Percentiles rank a stretch among this genome's conserved stretches.
Conservation (phyloP, 139 green algal species). For the Pleodorina starrii region DNA sequence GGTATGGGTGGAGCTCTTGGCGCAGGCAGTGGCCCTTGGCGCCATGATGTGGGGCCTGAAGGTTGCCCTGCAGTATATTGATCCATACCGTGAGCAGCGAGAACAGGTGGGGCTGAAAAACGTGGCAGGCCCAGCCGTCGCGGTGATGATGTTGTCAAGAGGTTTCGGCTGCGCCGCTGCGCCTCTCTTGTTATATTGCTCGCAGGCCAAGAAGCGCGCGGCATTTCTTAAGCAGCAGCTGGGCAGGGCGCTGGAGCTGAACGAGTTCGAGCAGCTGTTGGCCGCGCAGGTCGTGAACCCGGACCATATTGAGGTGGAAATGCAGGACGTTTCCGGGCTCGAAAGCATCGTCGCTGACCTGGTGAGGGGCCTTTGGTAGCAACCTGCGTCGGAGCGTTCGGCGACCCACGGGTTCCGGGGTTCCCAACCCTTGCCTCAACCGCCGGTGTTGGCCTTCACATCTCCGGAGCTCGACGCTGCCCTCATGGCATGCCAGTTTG, state of each 20-base stretch:
- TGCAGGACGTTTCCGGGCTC: slow-evolving; percentile 84
- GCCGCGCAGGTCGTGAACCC: slow-evolving; percentile 87
- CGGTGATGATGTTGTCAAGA: too few relatives aligned
- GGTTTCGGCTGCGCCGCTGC: too few relatives aligned
- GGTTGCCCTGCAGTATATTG: slow-evolving; percentile 64
- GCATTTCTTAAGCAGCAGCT: slow-evolving; percentile 59
- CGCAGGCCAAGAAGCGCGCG: slow-evolving; percentile 64
- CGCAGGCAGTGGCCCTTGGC: slow-evolving; percentile 51
- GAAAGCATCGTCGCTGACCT: slow-evolving; percentile 78
- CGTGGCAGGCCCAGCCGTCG: too few relatives aligned
- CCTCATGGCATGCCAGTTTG: too few relatives aligned
- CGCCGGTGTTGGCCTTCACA: too few relatives aligned
- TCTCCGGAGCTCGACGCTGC: too few relatives aligned
- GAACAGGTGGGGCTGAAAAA: slow-evolving; percentile 46
- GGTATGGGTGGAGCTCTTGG: slow-evolving; percentile 43
- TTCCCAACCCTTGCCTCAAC: too few relatives aligned
- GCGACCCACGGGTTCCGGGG: too few relatives aligned
- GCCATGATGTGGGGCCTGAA: slow-evolving; percentile 63
- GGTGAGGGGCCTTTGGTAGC: slow-evolving; percentile 55
- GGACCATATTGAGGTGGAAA: slow-evolving; percentile 77
- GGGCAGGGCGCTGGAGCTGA: slow-evolving; percentile 64
- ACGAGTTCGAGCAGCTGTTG: slow-evolving; percentile 74
- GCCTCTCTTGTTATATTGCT: too few relatives aligned
- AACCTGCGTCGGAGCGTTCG: too few relatives aligned
- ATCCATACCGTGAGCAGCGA: slow-evolving; percentile 70